Conservation (phyloP, 1,284 basidiomycete species). For the Microbotryum scabiosae region DNA sequence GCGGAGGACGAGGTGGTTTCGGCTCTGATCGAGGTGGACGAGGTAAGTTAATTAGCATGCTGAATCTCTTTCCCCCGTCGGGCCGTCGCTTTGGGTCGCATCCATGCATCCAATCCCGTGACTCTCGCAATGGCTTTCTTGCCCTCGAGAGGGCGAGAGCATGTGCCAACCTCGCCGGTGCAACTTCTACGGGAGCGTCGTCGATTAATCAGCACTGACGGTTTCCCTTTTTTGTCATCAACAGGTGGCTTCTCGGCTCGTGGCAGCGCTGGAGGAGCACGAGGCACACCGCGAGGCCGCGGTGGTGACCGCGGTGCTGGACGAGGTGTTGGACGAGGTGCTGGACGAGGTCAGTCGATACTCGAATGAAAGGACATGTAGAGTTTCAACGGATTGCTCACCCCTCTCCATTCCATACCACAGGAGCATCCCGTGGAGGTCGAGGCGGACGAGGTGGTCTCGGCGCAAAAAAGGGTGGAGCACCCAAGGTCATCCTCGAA, state of each 20-base stretch:
- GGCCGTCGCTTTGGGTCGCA: neutral
- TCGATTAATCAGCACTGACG: no score
- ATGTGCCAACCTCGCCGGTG: neutral
- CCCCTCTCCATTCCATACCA: neutral
- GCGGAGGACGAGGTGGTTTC: conserved; percentile 40
- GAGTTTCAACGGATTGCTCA: no score
- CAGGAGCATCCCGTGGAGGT: conserved; percentile 21
- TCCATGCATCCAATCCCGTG: neutral
- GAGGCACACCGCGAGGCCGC: conserved; percentile 35
- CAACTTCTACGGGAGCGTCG: no score
- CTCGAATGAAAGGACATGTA: neutral
- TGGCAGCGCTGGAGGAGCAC: conserved; percentile 46
- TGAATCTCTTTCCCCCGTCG: neutral
- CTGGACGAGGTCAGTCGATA: conserved; percentile 22
- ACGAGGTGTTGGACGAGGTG: conserved; percentile 16
- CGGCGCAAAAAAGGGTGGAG: conserved; percentile 70
- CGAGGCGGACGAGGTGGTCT: conserved; percentile 34
- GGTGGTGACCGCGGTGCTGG: conserved; percentile 15
- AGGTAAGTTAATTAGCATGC: conserved; percentile 42
- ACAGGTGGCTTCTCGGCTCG: neutral
- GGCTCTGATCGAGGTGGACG: conserved; percentile 46
- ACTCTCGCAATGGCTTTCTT: neutral
- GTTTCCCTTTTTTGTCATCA: neutral
- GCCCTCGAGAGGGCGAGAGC: neutral
- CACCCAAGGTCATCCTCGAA: conserved; percentile 71